Evolutionary conservation across 768 basidiomycete genomes (phyloP).

Genomic region (Russula earlei): DNA sequence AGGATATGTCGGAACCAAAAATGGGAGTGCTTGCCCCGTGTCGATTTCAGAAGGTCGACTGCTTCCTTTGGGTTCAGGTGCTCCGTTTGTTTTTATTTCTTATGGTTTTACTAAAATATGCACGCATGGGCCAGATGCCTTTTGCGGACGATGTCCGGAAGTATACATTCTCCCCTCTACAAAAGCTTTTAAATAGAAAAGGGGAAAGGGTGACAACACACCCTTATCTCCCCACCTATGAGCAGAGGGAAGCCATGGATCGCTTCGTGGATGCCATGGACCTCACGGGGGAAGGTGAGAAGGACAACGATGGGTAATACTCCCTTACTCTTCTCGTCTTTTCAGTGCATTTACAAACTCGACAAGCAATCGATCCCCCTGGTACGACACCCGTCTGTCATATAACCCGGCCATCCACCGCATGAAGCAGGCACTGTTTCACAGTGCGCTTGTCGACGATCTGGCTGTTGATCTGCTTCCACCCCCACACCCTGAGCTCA

Average conservation of each 20-base stretch:
- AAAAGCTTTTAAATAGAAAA: constrained; percentile 60
- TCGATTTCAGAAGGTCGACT: constrained; percentile 60
- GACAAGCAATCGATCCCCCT: constrained; percentile 48
- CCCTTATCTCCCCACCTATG: constrained; percentile 71
- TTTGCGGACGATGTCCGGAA: constrained; percentile 91
- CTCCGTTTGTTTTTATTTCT: constrained; percentile 14
- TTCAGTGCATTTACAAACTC: background rate
- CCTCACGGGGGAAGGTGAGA: constrained; percentile 65
- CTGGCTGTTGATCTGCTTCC: constrained; percentile 66
- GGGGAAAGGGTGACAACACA: constrained; percentile 69
- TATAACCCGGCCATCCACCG: constrained; percentile 90
- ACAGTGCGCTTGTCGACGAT: constrained; percentile 70
- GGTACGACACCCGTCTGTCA: constrained; percentile 70
- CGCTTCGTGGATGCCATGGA: constrained; percentile 85
- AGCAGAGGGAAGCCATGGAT: constrained; percentile 77
- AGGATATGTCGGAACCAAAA: constrained; percentile 67
- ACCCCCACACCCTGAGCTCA: constrained; percentile 76
- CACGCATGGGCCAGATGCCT: constrained; percentile 59
- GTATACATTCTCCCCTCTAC: constrained; percentile 78
- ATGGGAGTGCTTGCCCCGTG: constrained; percentile 71
- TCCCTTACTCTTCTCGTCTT: background rate
- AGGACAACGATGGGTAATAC: constrained; percentile 61
- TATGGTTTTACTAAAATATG: background rate
- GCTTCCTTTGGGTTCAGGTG: constrained; percentile 78
- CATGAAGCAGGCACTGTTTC: constrained; percentile 88